Evolutionary conservation across 352 stramenopile genomes (phyloP).

Genomic region (Phytophthora sojae): DNA sequence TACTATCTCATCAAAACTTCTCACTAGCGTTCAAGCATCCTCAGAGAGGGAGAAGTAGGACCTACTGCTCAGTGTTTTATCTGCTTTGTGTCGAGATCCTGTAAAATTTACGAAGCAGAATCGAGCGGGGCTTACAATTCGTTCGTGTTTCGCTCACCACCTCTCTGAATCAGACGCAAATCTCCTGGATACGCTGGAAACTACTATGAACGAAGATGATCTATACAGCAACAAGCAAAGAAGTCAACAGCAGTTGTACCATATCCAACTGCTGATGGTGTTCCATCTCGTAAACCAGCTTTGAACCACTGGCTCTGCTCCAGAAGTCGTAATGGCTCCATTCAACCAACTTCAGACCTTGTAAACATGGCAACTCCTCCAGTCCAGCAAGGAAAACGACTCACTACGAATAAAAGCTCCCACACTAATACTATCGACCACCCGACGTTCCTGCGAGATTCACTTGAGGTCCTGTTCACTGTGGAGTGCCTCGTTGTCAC

Average conservation of each 20-base stretch:
- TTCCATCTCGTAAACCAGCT: neutral
- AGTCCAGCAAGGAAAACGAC: neutral
- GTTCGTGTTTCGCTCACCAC: conserved; percentile 17
- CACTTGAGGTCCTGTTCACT: conserved; percentile 23
- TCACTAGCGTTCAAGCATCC: neutral
- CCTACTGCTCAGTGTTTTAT: conserved; percentile 3
- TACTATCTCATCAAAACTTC: neutral
- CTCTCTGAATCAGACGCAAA: conserved; percentile 2
- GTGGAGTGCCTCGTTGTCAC: conserved; percentile 41
- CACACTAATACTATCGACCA: neutral
- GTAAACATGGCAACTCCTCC: neutral
- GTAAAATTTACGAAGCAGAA: conserved; percentile 11
- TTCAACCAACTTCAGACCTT: neutral
- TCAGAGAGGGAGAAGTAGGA: neutral
- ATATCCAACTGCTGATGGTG: neutral
- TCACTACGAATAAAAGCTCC: neutral
- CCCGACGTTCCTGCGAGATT: neutral
- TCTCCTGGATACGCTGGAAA: conserved; percentile 15
- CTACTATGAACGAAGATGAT: neutral
- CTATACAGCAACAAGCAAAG: neutral
- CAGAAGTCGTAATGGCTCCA: neutral
- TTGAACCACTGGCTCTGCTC: neutral
- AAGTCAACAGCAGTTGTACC: conserved; percentile 10
- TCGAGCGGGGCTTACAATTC: conserved; percentile 2
- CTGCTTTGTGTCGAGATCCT: conserved; percentile 12